phyloP scores from a whole-genome alignment of 192 early-diverging fungal species.

The Coemansia furcata region DNA sequence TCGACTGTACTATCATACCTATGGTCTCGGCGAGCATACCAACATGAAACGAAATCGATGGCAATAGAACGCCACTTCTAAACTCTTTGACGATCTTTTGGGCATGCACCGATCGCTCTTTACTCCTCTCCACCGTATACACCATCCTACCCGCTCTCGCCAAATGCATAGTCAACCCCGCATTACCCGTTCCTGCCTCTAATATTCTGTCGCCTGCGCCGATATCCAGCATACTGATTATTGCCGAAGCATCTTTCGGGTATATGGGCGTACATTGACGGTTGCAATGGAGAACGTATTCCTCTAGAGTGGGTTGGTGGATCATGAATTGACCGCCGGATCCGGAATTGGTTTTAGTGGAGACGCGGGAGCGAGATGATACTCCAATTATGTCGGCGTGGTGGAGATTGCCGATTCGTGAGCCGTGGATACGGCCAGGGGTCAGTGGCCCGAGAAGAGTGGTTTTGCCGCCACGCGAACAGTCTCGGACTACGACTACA shows the following conservation, averaged over 20 bases:
- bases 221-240: constrained; percentile 57
- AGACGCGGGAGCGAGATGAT: constrained; percentile 17
- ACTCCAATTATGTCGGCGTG: constrained; percentile 32
- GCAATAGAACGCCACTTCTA: constrained; percentile 50
- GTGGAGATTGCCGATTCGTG: constrained; percentile 17
- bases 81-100: constrained; percentile 52
- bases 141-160: constrained; percentile 54
- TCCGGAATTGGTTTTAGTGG: not conserved
- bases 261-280: constrained; percentile 59
- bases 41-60: constrained; percentile 45
- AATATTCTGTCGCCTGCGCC: constrained; percentile 56
- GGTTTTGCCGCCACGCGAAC: constrained; percentile 13
- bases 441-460: constrained; percentile 24
- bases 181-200: constrained; percentile 71
- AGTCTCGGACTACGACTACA: constrained; percentile 37
- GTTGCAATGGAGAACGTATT: constrained; percentile 22
- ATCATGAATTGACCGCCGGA: constrained; percentile 21
- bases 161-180: constrained; percentile 60
- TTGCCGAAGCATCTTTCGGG: constrained; percentile 59
- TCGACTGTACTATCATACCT: not conserved
- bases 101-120: constrained; percentile 50
- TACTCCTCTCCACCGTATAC: constrained; percentile 57
- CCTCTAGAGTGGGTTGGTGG: constrained; percentile 37
- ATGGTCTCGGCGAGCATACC: constrained; percentile 31
- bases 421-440: not conserved